A percentile compares a stretch with the other conserved stretches of the same genome.
These are phyloP conservation scores for Orbilia javanica DNA, from an alignment of 2,329 filamentous ascomycete species.

Conservation along the genomic window DNA sequence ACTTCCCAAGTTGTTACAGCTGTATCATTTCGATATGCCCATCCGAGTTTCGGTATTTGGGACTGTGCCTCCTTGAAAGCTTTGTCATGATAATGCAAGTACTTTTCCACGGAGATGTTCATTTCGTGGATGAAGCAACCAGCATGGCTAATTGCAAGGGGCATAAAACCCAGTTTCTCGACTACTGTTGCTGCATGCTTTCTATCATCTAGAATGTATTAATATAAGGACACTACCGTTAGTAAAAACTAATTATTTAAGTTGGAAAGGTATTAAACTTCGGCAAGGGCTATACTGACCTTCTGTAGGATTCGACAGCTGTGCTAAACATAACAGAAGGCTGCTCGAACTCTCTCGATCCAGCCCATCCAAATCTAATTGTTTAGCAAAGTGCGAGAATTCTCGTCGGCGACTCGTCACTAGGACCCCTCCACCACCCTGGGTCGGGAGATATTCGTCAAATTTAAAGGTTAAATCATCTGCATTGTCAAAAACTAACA, in stretches of 20 bases:
- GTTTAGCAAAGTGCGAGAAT: neutral
- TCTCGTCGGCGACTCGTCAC: slow-evolving; percentile 27
- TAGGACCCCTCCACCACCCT: slow-evolving; percentile 14
- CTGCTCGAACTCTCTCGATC: neutral
- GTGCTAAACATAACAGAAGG: neutral
- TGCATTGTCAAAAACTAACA: slow-evolving; percentile 30
- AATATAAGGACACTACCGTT: no score
- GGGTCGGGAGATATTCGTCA: slow-evolving; percentile 24
- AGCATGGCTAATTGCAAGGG: slow-evolving; percentile 39
- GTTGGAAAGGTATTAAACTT: no score
- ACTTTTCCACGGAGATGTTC: slow-evolving; percentile 42
- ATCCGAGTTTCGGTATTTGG: slow-evolving; percentile 17
- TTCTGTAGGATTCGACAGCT: neutral
- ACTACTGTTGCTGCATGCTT: slow-evolving; percentile 8
- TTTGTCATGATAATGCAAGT: slow-evolving; percentile 41
- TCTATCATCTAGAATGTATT: slow-evolving; percentile 5
- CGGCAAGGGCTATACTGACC: neutral
- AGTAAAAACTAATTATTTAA: no score
- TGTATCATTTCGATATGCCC: slow-evolving; percentile 41
- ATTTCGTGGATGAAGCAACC: slow-evolving; percentile 38
- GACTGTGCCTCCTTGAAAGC: slow-evolving; percentile 46
- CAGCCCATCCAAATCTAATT: neutral
- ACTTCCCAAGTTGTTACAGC: slow-evolving; percentile 52
- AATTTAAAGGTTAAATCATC: slow-evolving; percentile 4
- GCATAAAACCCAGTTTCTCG: slow-evolving; percentile 44